phyloP scores from a whole-genome alignment of 2,329 filamentous ascomycete species.

The Aureobasidium pullulans region DNA sequence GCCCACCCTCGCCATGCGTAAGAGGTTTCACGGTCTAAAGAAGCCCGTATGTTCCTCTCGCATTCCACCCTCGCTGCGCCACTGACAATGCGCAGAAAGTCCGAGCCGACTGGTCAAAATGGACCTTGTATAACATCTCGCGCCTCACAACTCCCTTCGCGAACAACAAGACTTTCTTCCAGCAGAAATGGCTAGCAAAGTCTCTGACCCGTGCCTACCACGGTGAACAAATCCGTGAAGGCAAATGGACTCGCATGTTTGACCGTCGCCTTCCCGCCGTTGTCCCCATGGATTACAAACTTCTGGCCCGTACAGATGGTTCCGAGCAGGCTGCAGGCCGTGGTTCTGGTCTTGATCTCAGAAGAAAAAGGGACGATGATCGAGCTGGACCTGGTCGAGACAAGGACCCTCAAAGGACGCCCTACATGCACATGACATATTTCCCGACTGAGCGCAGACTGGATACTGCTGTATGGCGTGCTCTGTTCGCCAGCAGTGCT shows the following conservation, averaged over 20 bases:
- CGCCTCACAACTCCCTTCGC: constrained; percentile 43
- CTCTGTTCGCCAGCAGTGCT: constrained; percentile 87
- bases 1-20: constrained; percentile 13
- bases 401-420: constrained; percentile 49
- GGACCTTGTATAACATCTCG: constrained; percentile 85
- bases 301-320: constrained; percentile 75
- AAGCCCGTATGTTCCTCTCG: constrained; percentile 4
- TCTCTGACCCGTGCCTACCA: constrained; percentile 78
- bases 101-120: constrained; percentile 95
- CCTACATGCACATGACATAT: constrained; percentile 95
- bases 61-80: not conserved
- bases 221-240: constrained; percentile 87
- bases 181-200: constrained; percentile 97
- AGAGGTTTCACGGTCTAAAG: constrained; percentile 16
- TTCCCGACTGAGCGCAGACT: constrained; percentile 83
- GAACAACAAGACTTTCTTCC: constrained; percentile 68
- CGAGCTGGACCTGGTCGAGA: constrained; percentile 8
- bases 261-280: constrained; percentile 71
- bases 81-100: constrained; percentile 58
- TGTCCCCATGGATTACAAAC: constrained; percentile 72
- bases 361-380: constrained; percentile 15
- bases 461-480: constrained; percentile 89
- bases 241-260: constrained; percentile 93
- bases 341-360: constrained; percentile 59
- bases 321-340: constrained; percentile 75